Base-by-base conservation (phyloP, 208 protist genomes). In the Tritrichomonas foetus region DNA sequence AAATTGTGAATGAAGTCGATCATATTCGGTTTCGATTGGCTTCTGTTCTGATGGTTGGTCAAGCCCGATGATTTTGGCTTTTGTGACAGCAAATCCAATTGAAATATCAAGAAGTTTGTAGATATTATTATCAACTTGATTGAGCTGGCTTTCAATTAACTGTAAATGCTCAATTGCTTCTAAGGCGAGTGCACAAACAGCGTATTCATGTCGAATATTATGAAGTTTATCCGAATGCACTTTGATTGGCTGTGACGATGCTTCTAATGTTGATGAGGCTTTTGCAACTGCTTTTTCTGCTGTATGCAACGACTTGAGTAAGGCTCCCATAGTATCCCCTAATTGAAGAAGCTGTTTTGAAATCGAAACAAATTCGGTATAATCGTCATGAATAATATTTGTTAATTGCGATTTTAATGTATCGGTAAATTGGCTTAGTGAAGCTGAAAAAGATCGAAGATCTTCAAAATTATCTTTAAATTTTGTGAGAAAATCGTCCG, bases 301-400 rank as follows among this genome's bases (percentile, higher is more conserved):
- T 13, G 44, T 39, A 39, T 16, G 8, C 0, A 89, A 57, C 16
- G 47, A 89, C 39, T 89, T 89, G 9, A 89, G 33, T 57, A 89
- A 39, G 1, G 20, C 41, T 8, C 41, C 30, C 78, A 89, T 89
- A 57, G 22, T 36, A 50, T 89, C 78, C 14, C 78, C 78, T 39
- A 89, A 57, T 57, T 89, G 78, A 49, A 89, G 9, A 57, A 89
- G 39, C 39, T 89, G 78, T 20, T 89, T 89, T 39, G 78, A 53
- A 39, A 89, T 57, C 33, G 78, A 57, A 27, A 89, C 78, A 16
- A 89, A 89, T 57, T 89, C 44, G 0, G 39, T 47, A 39, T 89
- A 89, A 89, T 89, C 78, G 36, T 89, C 78, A 49, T 89, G 78
- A 57, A 89, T 89, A 39, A 89, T 89, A 39, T 41, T 57, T 57